These are phyloP conservation scores for Pilasporangium apinafurcum DNA, from an alignment of 352 stramenopile species.

Conservation along the genomic window DNA sequence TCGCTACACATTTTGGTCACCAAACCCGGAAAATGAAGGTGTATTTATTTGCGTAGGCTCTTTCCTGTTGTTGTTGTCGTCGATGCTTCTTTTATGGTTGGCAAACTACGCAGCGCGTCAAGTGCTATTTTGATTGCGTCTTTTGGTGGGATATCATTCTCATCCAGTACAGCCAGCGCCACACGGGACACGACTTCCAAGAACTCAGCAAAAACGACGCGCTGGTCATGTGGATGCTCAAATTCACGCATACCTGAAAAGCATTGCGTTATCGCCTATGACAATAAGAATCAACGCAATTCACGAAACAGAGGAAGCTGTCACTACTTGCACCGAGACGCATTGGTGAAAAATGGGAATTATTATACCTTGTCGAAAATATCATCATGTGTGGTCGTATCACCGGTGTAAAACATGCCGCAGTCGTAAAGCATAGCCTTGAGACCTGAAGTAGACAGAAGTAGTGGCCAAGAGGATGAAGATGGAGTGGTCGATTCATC, in stretches of 20 bases:
- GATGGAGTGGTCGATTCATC: slow-evolving; percentile 4
- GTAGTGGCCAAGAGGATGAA: slow-evolving; percentile 32
- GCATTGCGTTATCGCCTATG: slow-evolving; percentile 51
- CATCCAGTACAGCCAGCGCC: slow-evolving; percentile 47
- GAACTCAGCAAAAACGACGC: slow-evolving; percentile 72
- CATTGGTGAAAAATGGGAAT: no score
- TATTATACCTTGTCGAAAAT: slow-evolving; percentile 38
- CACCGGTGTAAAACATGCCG: slow-evolving; percentile 68
- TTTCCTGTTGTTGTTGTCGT: neutral
- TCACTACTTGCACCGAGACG: no score
- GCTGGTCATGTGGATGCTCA: slow-evolving; percentile 20
- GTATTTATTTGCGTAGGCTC: slow-evolving; percentile 21
- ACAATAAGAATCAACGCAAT: neutral
- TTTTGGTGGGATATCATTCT: slow-evolving; percentile 47
- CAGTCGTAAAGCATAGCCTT: slow-evolving; percentile 73
- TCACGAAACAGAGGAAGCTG: neutral
- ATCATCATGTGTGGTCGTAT: slow-evolving; percentile 38
- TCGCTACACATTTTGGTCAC: no score
- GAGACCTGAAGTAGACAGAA: slow-evolving; percentile 35
- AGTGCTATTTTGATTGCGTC: slow-evolving; percentile 76
- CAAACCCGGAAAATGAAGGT: no score
- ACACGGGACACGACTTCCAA: slow-evolving; percentile 64
- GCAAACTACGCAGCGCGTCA: slow-evolving; percentile 59
- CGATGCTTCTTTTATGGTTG: slow-evolving; percentile 13
- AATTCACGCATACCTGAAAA: slow-evolving; percentile 42